Evolutionary conservation across 148 eudicot species (phyloP).

Genomic region (Rhododendron vialii): DNA sequence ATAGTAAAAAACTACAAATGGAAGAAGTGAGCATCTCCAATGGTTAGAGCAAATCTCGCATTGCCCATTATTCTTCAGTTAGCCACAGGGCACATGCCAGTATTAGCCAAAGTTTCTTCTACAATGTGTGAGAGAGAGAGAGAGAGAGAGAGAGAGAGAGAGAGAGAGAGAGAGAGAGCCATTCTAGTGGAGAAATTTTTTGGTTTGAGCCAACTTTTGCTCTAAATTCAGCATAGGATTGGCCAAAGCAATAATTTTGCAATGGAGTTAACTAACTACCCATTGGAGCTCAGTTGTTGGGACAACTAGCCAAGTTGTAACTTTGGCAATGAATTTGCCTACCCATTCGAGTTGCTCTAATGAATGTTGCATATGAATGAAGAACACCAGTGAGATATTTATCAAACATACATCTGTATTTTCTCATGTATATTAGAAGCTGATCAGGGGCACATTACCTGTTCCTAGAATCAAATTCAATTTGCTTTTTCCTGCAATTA

Average conservation of each 20-base stretch:
- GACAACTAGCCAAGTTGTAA: background rate
- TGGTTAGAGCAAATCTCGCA: background rate
- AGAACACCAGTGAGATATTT: background rate
- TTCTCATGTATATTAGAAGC: background rate
- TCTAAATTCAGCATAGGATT: background rate
- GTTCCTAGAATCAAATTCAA: background rate
- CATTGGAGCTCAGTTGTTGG: background rate
- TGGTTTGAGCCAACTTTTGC: background rate
- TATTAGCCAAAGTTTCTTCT: background rate
- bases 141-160: too few species aligned
- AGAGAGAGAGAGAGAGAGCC: too few species aligned
- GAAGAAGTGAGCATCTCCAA: background rate
- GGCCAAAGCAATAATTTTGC: background rate
- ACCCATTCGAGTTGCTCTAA: background rate
- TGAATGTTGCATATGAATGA: background rate
- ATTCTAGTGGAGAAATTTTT: background rate
- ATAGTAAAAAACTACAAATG: background rate
- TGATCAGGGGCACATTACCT: constrained; percentile 6
- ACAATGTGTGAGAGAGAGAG: background rate
- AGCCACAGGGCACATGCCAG: background rate
- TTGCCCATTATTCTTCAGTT: background rate
- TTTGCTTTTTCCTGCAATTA: background rate
- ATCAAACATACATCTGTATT: background rate
- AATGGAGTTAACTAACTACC: background rate
- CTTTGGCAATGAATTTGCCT: background rate